Base-by-base conservation (phyloP, 257 asterid species). In the Primulina eburnea region DNA sequence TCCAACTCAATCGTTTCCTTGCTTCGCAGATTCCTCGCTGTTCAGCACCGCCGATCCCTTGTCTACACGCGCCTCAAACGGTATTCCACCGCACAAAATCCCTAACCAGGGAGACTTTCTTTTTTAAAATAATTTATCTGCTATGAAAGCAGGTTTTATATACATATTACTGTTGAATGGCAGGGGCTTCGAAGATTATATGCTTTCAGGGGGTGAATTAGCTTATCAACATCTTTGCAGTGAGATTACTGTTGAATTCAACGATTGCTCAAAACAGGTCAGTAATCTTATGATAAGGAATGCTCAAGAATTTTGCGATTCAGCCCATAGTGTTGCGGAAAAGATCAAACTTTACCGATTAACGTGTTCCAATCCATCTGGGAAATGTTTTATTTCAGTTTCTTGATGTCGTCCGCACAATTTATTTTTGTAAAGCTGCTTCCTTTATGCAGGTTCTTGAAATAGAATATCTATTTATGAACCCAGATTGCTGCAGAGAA, bases 161-260 rank as follows among this genome's bases (percentile, higher is more conserved):
- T 34, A 68, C 28, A 6, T n/a, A 28, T 57, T 71, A 34, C 30
- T 59, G 69, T 70, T 69, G 38, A 43, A 56, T 79, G 71, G 70
- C 88, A 90, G 98, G 76, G 98, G 97, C 17, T 93, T 90, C 62
- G 96, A 87, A 67, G 86, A 89, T 63, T 90, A 85, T 73, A 76
- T 85, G 86, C 85, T 77, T 69, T 89, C 95, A 60, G 96, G 99
- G 69, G 87, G 76, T 63, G 99, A 93, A 79, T 75, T 75, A 62
- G 85, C 95, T 79, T 93, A 87, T 81, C 97, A 86, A 75, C 83
- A 90, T 86, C 90, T 93, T 76, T 93, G 99, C 82, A 78, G 89
- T 65, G 90, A 85, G 81, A 88, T 93, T 40, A 90, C 99, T 47
- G 78, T 72, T 33, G 99, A 93, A 70, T 93, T 93, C 73, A 90